These are phyloP conservation scores for Jaltomata sinuosa DNA, from an alignment of 257 asterid species.

Conservation along the genomic window DNA sequence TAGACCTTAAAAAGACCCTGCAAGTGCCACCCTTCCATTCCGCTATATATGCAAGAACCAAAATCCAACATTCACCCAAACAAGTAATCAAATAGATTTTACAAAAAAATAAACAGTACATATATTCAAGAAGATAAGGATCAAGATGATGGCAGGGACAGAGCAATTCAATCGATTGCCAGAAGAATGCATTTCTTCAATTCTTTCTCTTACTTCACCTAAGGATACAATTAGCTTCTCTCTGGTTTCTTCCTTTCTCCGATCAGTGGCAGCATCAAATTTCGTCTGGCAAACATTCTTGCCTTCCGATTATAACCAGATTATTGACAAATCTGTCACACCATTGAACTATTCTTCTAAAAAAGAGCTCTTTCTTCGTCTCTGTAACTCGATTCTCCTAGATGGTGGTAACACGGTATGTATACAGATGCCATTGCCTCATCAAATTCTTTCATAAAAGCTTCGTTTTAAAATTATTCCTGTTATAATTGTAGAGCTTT, in stretches of 20 bases:
- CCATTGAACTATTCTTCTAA: constrained; percentile 12
- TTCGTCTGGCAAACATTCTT: constrained; percentile 19
- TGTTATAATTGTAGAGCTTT: constrained; percentile 15
- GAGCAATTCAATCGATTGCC: constrained; percentile 8
- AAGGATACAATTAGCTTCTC: constrained; percentile 11
- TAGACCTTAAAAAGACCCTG: neutral
- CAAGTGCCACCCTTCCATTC: neutral
- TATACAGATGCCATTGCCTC: neutral
- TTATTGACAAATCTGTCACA: neutral
- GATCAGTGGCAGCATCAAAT: constrained; percentile 11
- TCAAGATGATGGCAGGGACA: neutral
- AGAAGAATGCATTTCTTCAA: constrained; percentile 18
- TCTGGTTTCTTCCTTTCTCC: constrained; percentile 9
- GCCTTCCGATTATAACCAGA: constrained; percentile 9
- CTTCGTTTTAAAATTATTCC: neutral
- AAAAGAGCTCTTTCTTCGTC: constrained; percentile 15
- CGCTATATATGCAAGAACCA: neutral
- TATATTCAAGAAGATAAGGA: neutral
- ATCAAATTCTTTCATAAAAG: neutral
- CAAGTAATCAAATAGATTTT: neutral
- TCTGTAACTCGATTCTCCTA: constrained; percentile 13
- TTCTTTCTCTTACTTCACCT: constrained; percentile 25
- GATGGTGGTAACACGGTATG: constrained; percentile 21
- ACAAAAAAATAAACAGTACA: neutral
- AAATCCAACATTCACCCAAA: neutral